These are phyloP conservation scores for Yamadazyma friedrichii DNA, from an alignment of 1,139 yeast species.

Conservation along the genomic window DNA sequence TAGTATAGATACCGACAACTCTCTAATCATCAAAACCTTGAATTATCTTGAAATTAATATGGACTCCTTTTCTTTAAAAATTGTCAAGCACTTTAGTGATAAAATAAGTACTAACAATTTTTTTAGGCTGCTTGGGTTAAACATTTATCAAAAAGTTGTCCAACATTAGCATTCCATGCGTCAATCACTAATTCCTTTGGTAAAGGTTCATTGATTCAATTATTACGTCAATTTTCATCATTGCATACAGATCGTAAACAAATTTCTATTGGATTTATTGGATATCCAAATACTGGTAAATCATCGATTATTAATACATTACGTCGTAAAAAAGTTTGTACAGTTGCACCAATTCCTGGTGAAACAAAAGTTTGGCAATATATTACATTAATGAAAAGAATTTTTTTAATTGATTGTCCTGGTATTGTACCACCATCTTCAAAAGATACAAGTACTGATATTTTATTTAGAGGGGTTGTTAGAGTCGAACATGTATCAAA, in stretches of 20 bases:
- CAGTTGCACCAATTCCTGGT: slow-evolving; percentile 98
- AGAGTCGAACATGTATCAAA: slow-evolving; percentile 94
- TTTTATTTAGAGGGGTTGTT: slow-evolving; percentile 93
- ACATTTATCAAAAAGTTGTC: slow-evolving; percentile 85
- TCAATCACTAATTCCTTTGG: slow-evolving; percentile 97
- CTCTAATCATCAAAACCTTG: background rate
- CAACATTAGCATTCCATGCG: slow-evolving; percentile 97
- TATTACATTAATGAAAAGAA: slow-evolving; percentile 93
- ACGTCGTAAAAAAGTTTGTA: slow-evolving; percentile 92
- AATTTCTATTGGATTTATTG: slow-evolving; percentile 94
- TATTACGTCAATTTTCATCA: slow-evolving; percentile 87
- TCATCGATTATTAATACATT: slow-evolving; percentile 93
- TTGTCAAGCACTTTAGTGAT: too few species aligned
- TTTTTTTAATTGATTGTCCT: slow-evolving; percentile 94
- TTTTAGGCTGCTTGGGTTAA: slow-evolving; percentile 97
- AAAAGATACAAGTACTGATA: slow-evolving; percentile 90
- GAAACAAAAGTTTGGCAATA: slow-evolving; percentile 99
- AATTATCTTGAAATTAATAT: too few species aligned
- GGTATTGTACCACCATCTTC: slow-evolving; percentile 97
- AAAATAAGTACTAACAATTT: slow-evolving; percentile 42
- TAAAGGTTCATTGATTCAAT: slow-evolving; percentile 91
- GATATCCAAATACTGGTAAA: slow-evolving; percentile 97
- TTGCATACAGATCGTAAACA: slow-evolving; percentile 93
- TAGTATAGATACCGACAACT: slow-evolving; percentile 72
- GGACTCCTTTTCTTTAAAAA: too few species aligned